Base-by-base conservation (phyloP, 495 filamentous ascomycete genomes). In the Viridothelium virens region DNA sequence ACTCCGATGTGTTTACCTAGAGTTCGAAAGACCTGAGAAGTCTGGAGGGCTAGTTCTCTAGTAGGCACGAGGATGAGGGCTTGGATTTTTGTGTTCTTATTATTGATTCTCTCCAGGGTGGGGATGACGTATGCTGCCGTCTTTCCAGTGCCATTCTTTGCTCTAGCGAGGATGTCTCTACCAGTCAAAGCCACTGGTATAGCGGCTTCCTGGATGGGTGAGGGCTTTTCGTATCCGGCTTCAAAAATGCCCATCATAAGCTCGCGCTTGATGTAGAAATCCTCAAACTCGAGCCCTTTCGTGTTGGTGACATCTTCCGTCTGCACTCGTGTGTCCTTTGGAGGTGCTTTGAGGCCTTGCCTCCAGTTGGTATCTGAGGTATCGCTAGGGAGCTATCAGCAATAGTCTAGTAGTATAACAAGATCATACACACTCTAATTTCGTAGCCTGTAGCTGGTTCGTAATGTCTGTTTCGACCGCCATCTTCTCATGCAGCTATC, bases 191-290 rank as follows among this genome's bases (percentile, higher is more conserved):
- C 94, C 66, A 97, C 93, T 31, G 94, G 94, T 74, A 99, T 97
- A 47, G 92, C 89, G 78, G 96, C 94, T 87, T 99, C 94, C 85
- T 99, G 94, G 69, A 99, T 97, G 16, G 94, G 94, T 59, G 94
- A 99, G 2, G 94, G 94, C 77, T 96, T 97, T 74, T 99, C 94
- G 77, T 96, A 99, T 62, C 94, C 94, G 70, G 94, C 94, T 79
- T 97, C 95, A 77, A 97, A 97, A 65, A 99, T 97, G 39, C 94
- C 94, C 92, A 97, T 97, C 79, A 99, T 84, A 38, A 99, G 82
- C 70, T 96, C 90, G 65, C 94, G 86, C 77, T 94, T 95, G 73
- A 97, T 88, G 67, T 87, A 88, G 71, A 99, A 96, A 66, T 99
- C 92, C 74, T 97, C 94, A 70, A 96, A 99, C 66, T 97, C 94